These are phyloP conservation scores for Populus trichocarpa DNA, from an alignment of 441 rosid species.

Conservation along the genomic window DNA sequence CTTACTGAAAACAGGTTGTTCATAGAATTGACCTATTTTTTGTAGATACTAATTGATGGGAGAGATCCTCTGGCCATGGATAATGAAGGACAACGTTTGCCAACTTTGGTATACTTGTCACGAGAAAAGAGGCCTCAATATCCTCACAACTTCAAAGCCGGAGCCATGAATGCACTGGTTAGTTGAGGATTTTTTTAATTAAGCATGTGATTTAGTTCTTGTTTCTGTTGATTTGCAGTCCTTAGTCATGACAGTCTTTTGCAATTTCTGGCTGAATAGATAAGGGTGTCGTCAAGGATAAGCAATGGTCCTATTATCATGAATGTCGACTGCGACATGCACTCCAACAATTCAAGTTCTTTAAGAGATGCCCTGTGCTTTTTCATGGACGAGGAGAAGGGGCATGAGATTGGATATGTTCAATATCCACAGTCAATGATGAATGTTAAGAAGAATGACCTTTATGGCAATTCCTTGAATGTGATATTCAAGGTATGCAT, in stretches of 20 bases:
- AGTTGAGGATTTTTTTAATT: background rate
- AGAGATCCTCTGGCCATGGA: constrained; percentile 27
- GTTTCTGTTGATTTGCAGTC: background rate
- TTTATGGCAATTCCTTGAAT: constrained; percentile 38
- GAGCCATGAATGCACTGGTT: constrained; percentile 80
- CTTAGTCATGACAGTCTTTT: background rate
- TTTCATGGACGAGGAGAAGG: constrained; percentile 65
- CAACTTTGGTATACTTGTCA: constrained; percentile 64
- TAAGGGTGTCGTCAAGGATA: constrained; percentile 64
- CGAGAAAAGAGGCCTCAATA: constrained; percentile 65
- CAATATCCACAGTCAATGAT: constrained; percentile 52
- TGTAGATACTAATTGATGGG: constrained; percentile 55
- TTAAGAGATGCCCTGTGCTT: constrained; percentile 70
- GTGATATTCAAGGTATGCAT: constrained; percentile 6
- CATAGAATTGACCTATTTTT: background rate
- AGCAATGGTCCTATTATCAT: constrained; percentile 57
- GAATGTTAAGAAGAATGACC: constrained; percentile 54
- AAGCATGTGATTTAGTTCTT: background rate
- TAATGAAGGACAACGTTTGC: constrained; percentile 33
- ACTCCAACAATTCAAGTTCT: constrained; percentile 51
- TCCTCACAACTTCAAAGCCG: constrained; percentile 75
- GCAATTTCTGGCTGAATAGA: constrained; percentile 22
- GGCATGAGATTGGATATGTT: constrained; percentile 54
- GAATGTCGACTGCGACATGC: constrained; percentile 84
- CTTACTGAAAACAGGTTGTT: background rate